Base-by-base conservation (phyloP, 2,329 filamentous ascomycete species). In the Didymella arachidicola region DNA sequence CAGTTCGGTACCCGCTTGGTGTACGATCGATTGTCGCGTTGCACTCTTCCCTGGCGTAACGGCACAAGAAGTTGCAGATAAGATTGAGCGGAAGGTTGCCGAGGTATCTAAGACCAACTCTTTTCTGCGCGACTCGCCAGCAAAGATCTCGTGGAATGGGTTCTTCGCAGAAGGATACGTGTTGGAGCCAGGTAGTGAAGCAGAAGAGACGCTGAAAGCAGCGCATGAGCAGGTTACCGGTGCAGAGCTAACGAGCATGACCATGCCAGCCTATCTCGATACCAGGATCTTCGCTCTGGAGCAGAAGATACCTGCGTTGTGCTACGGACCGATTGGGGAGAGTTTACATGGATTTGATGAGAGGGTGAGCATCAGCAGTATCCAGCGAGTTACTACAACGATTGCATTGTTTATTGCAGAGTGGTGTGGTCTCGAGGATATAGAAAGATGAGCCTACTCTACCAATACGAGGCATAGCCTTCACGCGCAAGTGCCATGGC, bases 111-210 rank as follows among this genome's bases (percentile, higher is more conserved):
- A 56, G 18, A 61, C 54, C 0, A 58, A 61, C 18, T 54, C 62
- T 2, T 65, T 65, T 26, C 39, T 65, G 27, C 55, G 49, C 32
- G 62, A 65, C 27, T 58, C 62, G 8, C 63, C 65, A 7, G 63
- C 65, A 2, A 66, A 60, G 11, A 48, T 68, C 4, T 61, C 57
- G 0, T 68, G 63, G 63, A 68, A 68, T n/a, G 65, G 63, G 4
- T 66, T 68, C 54, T 68, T 66, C 36, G 61, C 65, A 22, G 65
- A 68, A 29, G 65, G 65, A 0, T 68, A 68, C 16, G 64, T 64
- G 12, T 34, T 68, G 16, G 62, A 65, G 12, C 60, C 61, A 1
- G 63, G 63, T 3, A 66, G 61, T 14, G 53, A 59, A 26, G 65
- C 65, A 1, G 64, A 68, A 26, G 53, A 68, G 8, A 11, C 56